Conservation (phyloP, 2,329 filamentous ascomycete species). For the Daldinia sp. region DNA sequence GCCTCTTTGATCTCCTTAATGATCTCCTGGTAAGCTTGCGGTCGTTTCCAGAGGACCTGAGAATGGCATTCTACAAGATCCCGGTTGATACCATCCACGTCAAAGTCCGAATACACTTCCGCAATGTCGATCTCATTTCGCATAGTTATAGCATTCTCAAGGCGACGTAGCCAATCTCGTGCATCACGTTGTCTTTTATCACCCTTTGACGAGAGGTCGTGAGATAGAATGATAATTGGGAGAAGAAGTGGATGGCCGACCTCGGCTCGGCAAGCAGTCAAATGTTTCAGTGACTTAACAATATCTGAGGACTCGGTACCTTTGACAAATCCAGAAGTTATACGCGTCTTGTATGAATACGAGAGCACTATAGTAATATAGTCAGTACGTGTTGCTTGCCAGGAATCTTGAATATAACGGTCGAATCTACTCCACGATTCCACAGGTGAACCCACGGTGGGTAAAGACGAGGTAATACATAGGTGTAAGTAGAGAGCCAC, state of each 20-base stretch:
- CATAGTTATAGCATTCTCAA: constrained; percentile 72
- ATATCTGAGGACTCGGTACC: constrained; percentile 70
- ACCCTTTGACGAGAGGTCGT: constrained; percentile 67
- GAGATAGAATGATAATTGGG: constrained; percentile 68
- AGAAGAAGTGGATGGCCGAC: constrained; percentile 70
- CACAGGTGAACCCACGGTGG: not conserved
- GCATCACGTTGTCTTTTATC: constrained; percentile 73
- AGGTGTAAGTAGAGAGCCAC: constrained; percentile 11
- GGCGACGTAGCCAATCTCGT: constrained; percentile 69
- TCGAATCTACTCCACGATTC: not conserved
- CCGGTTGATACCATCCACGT: constrained; percentile 70
- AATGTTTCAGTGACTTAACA: constrained; percentile 61
- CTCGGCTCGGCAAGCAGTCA: constrained; percentile 62
- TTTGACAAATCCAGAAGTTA: constrained; percentile 72
- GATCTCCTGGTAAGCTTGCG: constrained; percentile 70
- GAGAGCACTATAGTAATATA: constrained; percentile 60
- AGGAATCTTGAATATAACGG: not conserved
- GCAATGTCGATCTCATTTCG: constrained; percentile 69
- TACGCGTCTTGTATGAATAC: constrained; percentile 64
- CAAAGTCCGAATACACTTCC: constrained; percentile 66
- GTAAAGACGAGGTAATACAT: not conserved
- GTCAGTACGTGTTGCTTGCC: constrained; percentile 17
- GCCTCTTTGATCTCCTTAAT: constrained; percentile 62
- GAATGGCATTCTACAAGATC: constrained; percentile 74
- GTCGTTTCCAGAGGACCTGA: constrained; percentile 72